Evolutionary conservation across 2,329 filamentous ascomycete species (phyloP), one percentile per base, ranked within the genome.

Genomic region (Pseudogymnoascus pannorum): DNA sequence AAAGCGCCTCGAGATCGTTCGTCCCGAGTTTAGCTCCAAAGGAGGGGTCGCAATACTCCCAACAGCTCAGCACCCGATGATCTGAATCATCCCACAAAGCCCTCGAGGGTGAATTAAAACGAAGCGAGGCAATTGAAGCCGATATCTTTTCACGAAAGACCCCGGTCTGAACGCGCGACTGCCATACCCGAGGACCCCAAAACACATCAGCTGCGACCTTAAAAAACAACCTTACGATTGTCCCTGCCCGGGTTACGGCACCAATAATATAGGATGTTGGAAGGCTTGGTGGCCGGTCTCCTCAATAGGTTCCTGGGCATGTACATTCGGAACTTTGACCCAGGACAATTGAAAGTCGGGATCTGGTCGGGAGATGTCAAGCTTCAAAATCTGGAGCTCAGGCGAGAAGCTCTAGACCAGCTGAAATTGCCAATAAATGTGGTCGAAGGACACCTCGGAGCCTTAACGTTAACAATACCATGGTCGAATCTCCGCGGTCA

Each of bases 271-370:
- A 81, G 74, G 71, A 99, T 99, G 94, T 86, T 99, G 78, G 94
- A 99, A 83, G 91, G 92, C 68, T 83, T 99, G 69, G 94, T 97
- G 66, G 92, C 94, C 70, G 95, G 93, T 77, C 82, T 99, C 80
- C 87, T 99, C 70, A 99, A 99, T 80, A 89, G 95, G 80, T 97
- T 99, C 78, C 79, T 99, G 85, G 95, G 94, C 82, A 96, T 97
- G 89, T 99, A 99, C 76, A 93, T 99, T 76, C 92, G 96, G 83
- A 97, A 99, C 77, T 99, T 99, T 74, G 94, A 99, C 76, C 91
- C 94, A 60, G 89, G 91, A 71, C 94, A 99, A 79, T 83, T 99
- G 67, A 99, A 99, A 74, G 92, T 99, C 66, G 94, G 95, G 66
- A 99, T 99, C 71, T 99, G 93, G 94, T 96, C 91, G 20, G 94